Percentiles rank a stretch among this genome's conserved stretches.
Conservation (phyloP, 495 filamentous ascomycete genomes). For the Neurospora sp. region DNA sequence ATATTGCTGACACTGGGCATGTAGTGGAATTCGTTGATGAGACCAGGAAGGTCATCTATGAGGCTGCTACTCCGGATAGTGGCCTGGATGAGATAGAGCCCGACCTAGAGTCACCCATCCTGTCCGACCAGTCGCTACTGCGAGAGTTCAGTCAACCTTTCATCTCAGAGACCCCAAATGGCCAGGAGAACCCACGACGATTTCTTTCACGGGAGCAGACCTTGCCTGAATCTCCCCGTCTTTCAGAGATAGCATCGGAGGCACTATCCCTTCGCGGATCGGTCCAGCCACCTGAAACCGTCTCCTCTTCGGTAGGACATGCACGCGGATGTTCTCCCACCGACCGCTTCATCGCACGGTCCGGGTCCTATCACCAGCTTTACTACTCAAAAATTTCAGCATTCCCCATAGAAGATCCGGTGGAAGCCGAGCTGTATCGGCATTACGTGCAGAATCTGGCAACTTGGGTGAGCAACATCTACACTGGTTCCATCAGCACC, state of each 20-base stretch:
- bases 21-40: slow-evolving; percentile 20
- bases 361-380: background rate
- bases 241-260: background rate
- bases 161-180: background rate
- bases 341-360: slow-evolving; percentile 9
- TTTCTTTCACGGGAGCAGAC: background rate
- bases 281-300: background rate
- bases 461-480: slow-evolving; percentile 31
- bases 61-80: slow-evolving; percentile 12
- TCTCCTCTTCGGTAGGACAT: background rate
- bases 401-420: slow-evolving; percentile 27
- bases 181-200: background rate
- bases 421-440: slow-evolving; percentile 33
- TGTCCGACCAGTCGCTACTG: background rate
- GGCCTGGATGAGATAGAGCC: slow-evolving; percentile 9
- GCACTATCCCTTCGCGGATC: background rate
- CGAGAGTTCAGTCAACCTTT: background rate
- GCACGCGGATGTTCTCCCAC: slow-evolving; percentile 2
- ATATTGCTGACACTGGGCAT: background rate
- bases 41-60: slow-evolving; percentile 11
- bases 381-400: background rate
- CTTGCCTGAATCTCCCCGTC: background rate
- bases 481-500: background rate
- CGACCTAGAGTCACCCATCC: slow-evolving; percentile 3
- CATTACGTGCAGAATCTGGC: slow-evolving; percentile 41